Conservation (phyloP, 352 stramenopile genomes). For the Globisporangium abappressorium region DNA sequence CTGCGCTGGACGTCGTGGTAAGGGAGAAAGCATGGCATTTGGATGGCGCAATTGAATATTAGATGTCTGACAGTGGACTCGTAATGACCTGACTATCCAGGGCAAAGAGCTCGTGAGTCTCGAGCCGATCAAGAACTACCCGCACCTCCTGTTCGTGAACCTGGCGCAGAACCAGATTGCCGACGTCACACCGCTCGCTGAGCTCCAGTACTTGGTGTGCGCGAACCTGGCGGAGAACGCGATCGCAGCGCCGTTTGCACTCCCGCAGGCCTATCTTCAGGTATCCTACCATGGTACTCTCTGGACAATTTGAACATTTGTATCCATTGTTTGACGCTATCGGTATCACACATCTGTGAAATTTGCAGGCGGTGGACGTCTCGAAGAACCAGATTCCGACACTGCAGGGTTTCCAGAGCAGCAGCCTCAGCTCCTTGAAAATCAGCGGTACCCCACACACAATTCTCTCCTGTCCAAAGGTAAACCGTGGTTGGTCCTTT, state of each 20-base stretch:
- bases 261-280: slow-evolving; percentile 65
- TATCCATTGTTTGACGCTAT: background rate
- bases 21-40: background rate
- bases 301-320: background rate
- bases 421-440: slow-evolving; percentile 51
- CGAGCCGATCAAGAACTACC: slow-evolving; percentile 56
- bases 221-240: slow-evolving; percentile 61
- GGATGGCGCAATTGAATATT: no score
- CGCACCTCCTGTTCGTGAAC: slow-evolving; percentile 72
- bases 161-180: slow-evolving; percentile 63
- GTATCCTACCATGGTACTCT: slow-evolving; percentile 13
- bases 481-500: background rate
- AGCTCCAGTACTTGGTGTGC: slow-evolving; percentile 58
- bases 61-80: background rate
- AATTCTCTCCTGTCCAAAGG: background rate
- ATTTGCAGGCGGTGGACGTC: slow-evolving; percentile 48
- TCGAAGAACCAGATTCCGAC: slow-evolving; percentile 66
- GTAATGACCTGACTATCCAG: slow-evolving; percentile 16
- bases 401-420: slow-evolving; percentile 48
- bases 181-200: slow-evolving; percentile 43
- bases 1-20: slow-evolving; percentile 62
- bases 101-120: slow-evolving; percentile 52
- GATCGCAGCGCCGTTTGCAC: slow-evolving; percentile 26
- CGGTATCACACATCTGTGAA: background rate
- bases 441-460: slow-evolving; percentile 41